phyloP scores from a whole-genome alignment of 148 eudicot species.

The Persicaria maculosa region DNA sequence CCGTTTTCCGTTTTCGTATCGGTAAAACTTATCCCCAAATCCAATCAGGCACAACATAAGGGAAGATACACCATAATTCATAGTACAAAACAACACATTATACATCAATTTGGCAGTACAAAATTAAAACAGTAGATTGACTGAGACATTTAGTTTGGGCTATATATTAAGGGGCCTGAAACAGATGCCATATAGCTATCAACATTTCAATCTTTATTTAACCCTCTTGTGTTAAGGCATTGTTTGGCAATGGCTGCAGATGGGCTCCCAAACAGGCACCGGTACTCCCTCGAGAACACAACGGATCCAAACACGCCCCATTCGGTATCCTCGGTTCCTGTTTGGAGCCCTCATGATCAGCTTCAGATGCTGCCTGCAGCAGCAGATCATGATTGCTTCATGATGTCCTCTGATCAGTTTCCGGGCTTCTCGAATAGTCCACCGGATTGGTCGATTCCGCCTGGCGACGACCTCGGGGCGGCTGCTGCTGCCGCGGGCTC shows the following conservation, averaged over 20 bases:
- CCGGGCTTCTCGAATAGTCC: neutral
- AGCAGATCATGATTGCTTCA: neutral
- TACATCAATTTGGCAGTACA: neutral
- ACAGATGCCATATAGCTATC: constrained; percentile 1
- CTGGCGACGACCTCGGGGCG: neutral
- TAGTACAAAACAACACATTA: neutral
- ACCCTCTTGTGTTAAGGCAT: neutral
- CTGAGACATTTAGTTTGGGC: neutral
- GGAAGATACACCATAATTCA: neutral
- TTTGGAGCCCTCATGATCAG: constrained; percentile 3
- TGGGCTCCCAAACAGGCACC: neutral
- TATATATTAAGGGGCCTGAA: neutral
- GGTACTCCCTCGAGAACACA: too few species aligned
- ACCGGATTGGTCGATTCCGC: neutral
- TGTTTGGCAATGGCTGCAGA: neutral
- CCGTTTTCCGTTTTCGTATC: too few species aligned
- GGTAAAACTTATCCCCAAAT: neutral
- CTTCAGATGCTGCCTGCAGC: neutral
- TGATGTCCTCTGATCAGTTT: neutral
- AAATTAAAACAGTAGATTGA: neutral
- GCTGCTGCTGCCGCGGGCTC: neutral
- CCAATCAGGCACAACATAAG: constrained; percentile 8
- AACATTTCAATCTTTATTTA: neutral
- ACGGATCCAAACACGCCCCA: neutral
- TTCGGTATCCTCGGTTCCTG: neutral